These are phyloP conservation scores for Amesomyces nigricolor DNA, from an alignment of 2,329 filamentous ascomycete genomes.

Conservation along the genomic window DNA sequence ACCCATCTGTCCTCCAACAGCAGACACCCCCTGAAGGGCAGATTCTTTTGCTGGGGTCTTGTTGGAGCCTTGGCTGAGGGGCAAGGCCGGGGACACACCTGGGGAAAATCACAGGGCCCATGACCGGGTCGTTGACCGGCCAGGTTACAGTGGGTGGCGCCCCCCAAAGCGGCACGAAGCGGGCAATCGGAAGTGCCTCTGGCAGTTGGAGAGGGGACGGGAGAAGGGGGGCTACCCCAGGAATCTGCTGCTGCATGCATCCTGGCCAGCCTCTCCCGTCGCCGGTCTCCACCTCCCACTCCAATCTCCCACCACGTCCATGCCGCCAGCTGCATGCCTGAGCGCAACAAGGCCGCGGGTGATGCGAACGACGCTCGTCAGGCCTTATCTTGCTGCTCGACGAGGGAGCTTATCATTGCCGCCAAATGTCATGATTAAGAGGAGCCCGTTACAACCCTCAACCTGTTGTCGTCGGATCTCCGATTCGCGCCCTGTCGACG, in stretches of 20 bases:
- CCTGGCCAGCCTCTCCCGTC: not conserved
- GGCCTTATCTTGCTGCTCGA: not conserved
- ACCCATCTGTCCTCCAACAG: too few relatives aligned
- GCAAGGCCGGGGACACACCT: not conserved
- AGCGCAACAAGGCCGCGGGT: not conserved
- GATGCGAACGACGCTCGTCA: too few relatives aligned
- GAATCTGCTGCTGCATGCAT: not conserved
- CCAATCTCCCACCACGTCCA: not conserved
- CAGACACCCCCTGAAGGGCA: too few relatives aligned
- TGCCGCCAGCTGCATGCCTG: not conserved
- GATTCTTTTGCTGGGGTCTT: too few relatives aligned
- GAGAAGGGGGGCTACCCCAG: not conserved
- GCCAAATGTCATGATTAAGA: conserved; percentile 9
- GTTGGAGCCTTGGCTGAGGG: not conserved
- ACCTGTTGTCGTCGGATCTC: not conserved
- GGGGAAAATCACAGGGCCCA: not conserved
- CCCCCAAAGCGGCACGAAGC: not conserved
- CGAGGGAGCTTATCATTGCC: not conserved
- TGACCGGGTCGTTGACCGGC: not conserved
- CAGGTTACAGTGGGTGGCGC: conserved; percentile 1
- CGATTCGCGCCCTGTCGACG: not conserved
- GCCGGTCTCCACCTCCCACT: conserved; percentile 7
- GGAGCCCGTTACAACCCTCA: not conserved
- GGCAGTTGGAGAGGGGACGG: not conserved
- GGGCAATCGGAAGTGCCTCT: conserved; percentile 12